Evolutionary conservation across 345 rosid species (phyloP).

Genomic region (Passiflora organensis): DNA sequence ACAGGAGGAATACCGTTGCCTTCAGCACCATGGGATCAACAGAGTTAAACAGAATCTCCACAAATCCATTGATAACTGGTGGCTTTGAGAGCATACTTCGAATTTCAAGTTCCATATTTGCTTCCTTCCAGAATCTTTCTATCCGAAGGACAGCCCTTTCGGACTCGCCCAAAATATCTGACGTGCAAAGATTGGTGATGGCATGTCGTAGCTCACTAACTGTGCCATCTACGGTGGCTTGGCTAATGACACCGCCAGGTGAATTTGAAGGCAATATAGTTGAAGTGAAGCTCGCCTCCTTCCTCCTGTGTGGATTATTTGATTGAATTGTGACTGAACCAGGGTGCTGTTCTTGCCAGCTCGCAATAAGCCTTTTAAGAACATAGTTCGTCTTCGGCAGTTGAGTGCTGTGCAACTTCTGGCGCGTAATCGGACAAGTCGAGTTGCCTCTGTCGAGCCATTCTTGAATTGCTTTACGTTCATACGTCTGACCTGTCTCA

Average conservation of each 20-base stretch:
- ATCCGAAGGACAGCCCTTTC: constrained; percentile 60
- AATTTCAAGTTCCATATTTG: constrained; percentile 31
- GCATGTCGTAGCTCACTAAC: constrained; percentile 40
- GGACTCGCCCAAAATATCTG: constrained; percentile 50
- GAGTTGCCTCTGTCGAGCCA: constrained; percentile 66
- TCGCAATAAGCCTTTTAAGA: constrained; percentile 59
- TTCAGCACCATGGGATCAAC: constrained; percentile 39
- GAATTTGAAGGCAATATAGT: constrained; percentile 30
- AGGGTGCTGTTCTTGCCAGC: constrained; percentile 53
- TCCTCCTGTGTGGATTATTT: constrained; percentile 16
- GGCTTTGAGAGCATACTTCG: constrained; percentile 52
- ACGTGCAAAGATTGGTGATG: constrained; percentile 50
- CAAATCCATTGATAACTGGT: constrained; percentile 54
- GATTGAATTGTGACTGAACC: constrained; percentile 15
- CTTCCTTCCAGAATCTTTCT: constrained; percentile 51
- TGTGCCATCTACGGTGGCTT: constrained; percentile 45
- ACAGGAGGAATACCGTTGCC: constrained; percentile 52
- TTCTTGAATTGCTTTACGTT: constrained; percentile 58
- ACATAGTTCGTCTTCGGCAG: constrained; percentile 65
- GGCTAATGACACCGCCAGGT: constrained; percentile 47
- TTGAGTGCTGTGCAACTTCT: constrained; percentile 41
- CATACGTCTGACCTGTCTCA: constrained; percentile 79
- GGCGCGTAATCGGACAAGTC: constrained; percentile 68
- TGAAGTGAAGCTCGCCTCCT: constrained; percentile 22
- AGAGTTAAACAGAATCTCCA: constrained; percentile 67